These are phyloP conservation scores for Hypoxylon sp. DNA, from an alignment of 2,329 filamentous ascomycete species.

Conservation along the genomic window DNA sequence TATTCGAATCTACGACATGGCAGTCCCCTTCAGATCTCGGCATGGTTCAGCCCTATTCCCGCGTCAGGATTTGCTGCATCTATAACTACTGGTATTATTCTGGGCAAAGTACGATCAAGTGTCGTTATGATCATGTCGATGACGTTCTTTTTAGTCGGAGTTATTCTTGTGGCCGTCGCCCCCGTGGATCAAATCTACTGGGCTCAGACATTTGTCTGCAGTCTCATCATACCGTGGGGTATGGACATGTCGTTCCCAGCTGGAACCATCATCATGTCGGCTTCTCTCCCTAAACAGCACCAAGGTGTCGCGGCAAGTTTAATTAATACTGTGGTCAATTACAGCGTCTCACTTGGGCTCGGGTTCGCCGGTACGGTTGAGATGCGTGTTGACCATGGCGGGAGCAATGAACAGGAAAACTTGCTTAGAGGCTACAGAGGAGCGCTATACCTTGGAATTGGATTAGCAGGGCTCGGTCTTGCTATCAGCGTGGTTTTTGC, in stretches of 20 bases:
- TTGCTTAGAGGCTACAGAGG: constrained; percentile 35
- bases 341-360: constrained; percentile 63
- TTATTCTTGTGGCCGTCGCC: constrained; percentile 43
- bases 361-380: constrained; percentile 65
- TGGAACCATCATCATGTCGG: constrained; percentile 60
- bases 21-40: constrained; percentile 46
- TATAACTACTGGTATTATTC: constrained; percentile 41
- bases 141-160: constrained; percentile 28
- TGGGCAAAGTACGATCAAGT: constrained; percentile 5
- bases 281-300: constrained; percentile 46
- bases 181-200: constrained; percentile 61
- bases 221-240: constrained; percentile 57
- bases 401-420: constrained; percentile 32
- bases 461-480: constrained; percentile 36
- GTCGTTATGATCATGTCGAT: constrained; percentile 7
- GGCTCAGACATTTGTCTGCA: constrained; percentile 60
- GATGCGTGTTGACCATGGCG: constrained; percentile 49
- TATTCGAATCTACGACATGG: constrained; percentile 53
- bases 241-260: constrained; percentile 67
- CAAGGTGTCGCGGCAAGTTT: constrained; percentile 52
- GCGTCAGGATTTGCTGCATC: constrained; percentile 45
- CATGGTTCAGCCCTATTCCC: constrained; percentile 43
- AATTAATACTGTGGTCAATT: constrained; percentile 66
- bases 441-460: constrained; percentile 38
- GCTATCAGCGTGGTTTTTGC: constrained; percentile 42